Percentiles rank a stretch among this genome's conserved stretches.
phyloP scores from a whole-genome alignment of 2,329 filamentous ascomycete genomes.

The Fusarium equiseti region DNA sequence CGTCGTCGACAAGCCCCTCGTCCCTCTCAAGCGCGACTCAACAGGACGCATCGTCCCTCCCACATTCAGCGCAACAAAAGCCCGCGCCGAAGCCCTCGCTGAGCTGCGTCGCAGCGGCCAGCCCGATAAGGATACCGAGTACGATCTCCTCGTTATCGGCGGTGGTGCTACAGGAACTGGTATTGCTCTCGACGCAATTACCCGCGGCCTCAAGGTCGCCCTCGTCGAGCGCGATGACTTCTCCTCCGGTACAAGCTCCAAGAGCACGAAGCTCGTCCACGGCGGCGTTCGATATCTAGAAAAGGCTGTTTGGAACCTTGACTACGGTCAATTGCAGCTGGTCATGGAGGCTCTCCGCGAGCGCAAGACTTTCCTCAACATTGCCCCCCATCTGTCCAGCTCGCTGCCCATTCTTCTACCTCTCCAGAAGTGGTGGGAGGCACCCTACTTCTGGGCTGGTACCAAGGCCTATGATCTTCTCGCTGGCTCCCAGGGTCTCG shows the following conservation, averaged over 20 bases:
- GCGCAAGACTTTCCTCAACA: constrained; percentile 85
- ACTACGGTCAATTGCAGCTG: constrained; percentile 84
- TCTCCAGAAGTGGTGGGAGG: constrained; percentile 85
- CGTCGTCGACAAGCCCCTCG: constrained; percentile 51
- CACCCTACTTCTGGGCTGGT: constrained; percentile 77
- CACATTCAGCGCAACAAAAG: constrained; percentile 52
- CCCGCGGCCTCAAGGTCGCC: constrained; percentile 82
- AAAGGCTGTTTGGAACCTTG: constrained; percentile 87
- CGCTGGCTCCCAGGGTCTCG: constrained; percentile 84
- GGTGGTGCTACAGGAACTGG: constrained; percentile 84
- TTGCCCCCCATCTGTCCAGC: constrained; percentile 82
- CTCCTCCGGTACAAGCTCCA: constrained; percentile 83
- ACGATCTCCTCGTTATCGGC: constrained; percentile 83
- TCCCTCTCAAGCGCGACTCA: constrained; percentile 53
- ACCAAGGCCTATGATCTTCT: constrained; percentile 85
- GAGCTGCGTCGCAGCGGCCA: constrained; percentile 53
- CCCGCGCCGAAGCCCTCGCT: constrained; percentile 55
- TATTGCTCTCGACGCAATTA: constrained; percentile 84
- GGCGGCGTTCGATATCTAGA: constrained; percentile 87
- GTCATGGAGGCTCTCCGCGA: constrained; percentile 86
- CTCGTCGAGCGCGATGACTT: constrained; percentile 88
- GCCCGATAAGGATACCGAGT: constrained; percentile 64
- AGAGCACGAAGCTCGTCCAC: constrained; percentile 89
- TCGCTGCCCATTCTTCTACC: constrained; percentile 89
- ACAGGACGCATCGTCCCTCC: constrained; percentile 55